These are phyloP conservation scores for Striga hermonthica DNA, from an alignment of 305 asterid species.

Conservation along the genomic window DNA sequence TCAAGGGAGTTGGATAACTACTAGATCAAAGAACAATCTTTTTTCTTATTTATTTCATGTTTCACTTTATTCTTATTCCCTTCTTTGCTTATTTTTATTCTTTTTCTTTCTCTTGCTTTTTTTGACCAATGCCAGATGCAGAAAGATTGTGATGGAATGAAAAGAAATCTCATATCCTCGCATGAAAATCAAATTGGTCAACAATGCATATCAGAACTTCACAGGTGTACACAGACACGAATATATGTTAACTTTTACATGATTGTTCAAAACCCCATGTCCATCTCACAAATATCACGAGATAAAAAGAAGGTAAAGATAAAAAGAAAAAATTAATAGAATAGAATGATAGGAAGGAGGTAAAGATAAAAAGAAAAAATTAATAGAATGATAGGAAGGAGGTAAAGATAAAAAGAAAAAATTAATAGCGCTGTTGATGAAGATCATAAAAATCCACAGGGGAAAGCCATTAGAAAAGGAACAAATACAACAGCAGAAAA, in stretches of 20 bases:
- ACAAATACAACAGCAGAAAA: conserved; percentile 12
- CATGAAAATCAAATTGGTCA: not conserved
- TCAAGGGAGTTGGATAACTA: not conserved
- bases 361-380: not conserved
- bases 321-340: not conserved
- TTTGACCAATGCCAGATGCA: too few species aligned
- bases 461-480: conserved; percentile 13
- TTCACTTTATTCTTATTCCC: too few species aligned
- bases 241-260: too few species aligned
- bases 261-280: too few species aligned
- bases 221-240: too few species aligned
- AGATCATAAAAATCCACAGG: not conserved
- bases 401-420: not conserved
- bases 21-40: not conserved
- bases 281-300: too few species aligned
- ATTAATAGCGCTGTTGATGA: not conserved
- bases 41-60: too few species aligned
- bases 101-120: too few species aligned
- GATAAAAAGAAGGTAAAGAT: not conserved
- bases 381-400: not conserved
- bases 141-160: too few species aligned
- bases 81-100: too few species aligned
- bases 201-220: conserved; percentile 20
- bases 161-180: too few species aligned
- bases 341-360: not conserved